Evolutionary conservation across 2,329 filamentous ascomycete genomes (phyloP), one percentile per base, ranked within the genome.

Genomic region (Corniculantispora saksenae): DNA sequence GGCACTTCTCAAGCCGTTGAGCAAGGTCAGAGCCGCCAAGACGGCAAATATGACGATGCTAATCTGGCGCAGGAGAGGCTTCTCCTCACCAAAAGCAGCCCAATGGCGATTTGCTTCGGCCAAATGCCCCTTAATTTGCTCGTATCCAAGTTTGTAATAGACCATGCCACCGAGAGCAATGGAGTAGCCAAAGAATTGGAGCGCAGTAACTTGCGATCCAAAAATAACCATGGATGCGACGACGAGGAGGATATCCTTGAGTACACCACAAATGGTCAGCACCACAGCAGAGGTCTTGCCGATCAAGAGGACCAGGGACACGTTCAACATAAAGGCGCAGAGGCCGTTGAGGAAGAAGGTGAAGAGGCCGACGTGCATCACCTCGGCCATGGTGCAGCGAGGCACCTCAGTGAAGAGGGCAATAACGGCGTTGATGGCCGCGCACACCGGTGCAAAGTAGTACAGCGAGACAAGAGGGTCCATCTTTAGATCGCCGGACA

Each of bases 401-500:
- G 91, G 91, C 3, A 93, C 77, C 78, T 95, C 92, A 81, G 89
- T 89, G 74, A 92, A 80, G 38, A 94, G 80, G 63, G 91, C 90
- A 56, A 93, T 86, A 15, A 87, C 75, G 70, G 89, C 86, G 82
- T 95, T 95, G 88, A 95, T 93, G 75, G 86, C 80, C 56, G 92
- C 92, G 79, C 92, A 95, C 64, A 93, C 88, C 19, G 92, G 92
- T 2, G 92, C 92, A 72, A 94, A 95, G 84, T 95, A 95, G 86
- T 95, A 95, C 15, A 95, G 86, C 35, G 92, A 95, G 63, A 95
- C 92, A 25, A 95, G 83, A 21, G 92, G 92, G 77, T 95, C 92
- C 92, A 95, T 95, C 86, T 94, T 94, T 86, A 91, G 94, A 80
- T 94, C 91, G 59, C 89, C 84, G 50, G 89, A 91, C 71, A 95